A percentile compares a stretch with the other conserved stretches of the same genome.
Evolutionary conservation across 345 rosid species (phyloP).

Genomic region (Eucalyptus albens): DNA sequence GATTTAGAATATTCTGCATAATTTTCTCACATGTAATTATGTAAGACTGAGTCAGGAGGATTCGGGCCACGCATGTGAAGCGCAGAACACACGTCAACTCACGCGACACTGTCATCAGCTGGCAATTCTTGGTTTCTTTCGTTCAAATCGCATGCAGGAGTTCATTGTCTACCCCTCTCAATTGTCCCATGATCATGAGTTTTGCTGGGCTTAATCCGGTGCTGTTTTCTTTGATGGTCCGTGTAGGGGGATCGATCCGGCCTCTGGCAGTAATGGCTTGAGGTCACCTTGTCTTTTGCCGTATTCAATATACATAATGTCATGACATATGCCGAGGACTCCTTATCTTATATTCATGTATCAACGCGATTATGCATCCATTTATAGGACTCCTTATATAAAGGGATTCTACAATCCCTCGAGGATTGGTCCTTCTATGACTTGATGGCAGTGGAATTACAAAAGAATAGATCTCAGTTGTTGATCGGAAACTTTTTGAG

Average conservation of each 20-base stretch:
- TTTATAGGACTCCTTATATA: neutral
- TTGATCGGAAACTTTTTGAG: neutral
- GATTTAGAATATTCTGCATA: neutral
- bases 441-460: neutral
- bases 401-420: neutral
- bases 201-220: neutral
- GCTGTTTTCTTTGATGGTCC: neutral
- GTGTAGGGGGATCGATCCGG: neutral
- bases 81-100: neutral
- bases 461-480: neutral
- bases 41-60: neutral
- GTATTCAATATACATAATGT: neutral
- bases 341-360: neutral
- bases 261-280: neutral
- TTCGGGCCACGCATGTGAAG: neutral
- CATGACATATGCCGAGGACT: neutral
- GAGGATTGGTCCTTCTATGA: neutral
- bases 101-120: neutral
- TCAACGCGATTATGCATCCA: neutral
- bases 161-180: neutral
- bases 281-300: neutral
- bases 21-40: neutral
- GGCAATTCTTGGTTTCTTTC: neutral
- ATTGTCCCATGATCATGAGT: neutral
- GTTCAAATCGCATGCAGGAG: neutral